Percentiles rank a stretch among this genome's conserved stretches.
Conservation (phyloP, 2,329 filamentous ascomycete genomes). For the Setomelanomma holmii region DNA sequence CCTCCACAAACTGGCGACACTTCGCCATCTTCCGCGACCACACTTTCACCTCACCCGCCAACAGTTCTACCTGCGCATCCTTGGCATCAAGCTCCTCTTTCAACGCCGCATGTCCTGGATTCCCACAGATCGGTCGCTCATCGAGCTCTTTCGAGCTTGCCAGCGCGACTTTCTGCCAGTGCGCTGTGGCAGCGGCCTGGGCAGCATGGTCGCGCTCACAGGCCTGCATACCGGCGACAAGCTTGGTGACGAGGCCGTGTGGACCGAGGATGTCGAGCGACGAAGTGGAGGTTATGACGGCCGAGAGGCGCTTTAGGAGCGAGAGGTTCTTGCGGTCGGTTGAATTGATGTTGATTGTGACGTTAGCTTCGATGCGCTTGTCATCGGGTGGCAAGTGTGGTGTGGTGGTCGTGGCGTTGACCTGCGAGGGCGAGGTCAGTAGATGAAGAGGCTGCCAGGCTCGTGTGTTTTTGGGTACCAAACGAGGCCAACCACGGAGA, state of each 20-base stretch:
- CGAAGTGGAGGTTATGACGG: constrained; percentile 7
- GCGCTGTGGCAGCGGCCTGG: neutral
- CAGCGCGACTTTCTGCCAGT: constrained; percentile 1
- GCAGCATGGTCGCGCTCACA: constrained; percentile 4
- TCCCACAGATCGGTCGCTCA: neutral
- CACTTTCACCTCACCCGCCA: constrained; percentile 4
- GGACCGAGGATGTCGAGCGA: constrained; percentile 21
- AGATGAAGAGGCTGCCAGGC: no score
- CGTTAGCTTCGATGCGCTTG: neutral
- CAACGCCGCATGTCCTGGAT: constrained; percentile 8
- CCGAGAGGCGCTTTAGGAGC: constrained; percentile 13
- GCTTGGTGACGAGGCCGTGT: constrained; percentile 1
- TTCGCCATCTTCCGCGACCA: neutral
- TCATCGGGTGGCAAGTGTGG: neutral
- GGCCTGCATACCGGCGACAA: constrained; percentile 10
- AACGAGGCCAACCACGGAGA: no score
- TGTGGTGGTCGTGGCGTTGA: neutral
- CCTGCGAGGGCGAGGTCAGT: no score
- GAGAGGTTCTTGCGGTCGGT: constrained; percentile 6
- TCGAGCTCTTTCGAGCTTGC: constrained; percentile 1
- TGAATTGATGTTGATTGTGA: constrained; percentile 17
- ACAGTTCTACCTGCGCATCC: constrained; percentile 9
- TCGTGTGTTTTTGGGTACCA: no score
- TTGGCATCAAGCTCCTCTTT: constrained; percentile 18
- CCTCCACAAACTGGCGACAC: neutral